These are phyloP conservation scores for Nicotiana benthamiana DNA, from an alignment of 257 asterid genomes.

Conservation along the genomic window DNA sequence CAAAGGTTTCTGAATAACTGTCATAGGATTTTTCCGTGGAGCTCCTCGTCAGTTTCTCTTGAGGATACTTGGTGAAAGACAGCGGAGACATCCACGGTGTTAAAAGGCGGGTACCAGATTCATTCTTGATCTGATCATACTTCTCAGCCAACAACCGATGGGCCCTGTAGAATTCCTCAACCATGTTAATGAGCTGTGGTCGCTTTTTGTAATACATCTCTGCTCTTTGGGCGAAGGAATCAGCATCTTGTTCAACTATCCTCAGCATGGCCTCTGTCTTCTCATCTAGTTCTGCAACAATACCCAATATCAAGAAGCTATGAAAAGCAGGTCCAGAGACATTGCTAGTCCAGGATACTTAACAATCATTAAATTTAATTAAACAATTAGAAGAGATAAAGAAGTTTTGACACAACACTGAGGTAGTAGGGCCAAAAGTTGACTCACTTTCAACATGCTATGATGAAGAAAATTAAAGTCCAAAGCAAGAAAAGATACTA, in stretches of 20 bases:
- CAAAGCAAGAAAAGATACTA: neutral
- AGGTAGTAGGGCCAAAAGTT: neutral
- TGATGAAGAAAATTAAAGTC: neutral
- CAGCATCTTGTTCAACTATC: conserved; percentile 78
- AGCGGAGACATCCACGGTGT: conserved; percentile 45
- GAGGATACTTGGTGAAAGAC: conserved; percentile 30
- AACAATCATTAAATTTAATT: neutral
- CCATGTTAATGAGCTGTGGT: conserved; percentile 80
- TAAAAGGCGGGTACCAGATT: conserved; percentile 41
- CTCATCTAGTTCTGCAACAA: conserved; percentile 51
- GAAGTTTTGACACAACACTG: neutral
- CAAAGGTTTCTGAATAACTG: conserved; percentile 72
- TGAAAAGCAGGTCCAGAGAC: neutral
- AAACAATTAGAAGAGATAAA: neutral
- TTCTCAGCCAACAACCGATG: conserved; percentile 83
- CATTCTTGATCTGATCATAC: conserved; percentile 54
- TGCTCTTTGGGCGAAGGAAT: conserved; percentile 79
- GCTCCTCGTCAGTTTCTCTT: conserved; percentile 35
- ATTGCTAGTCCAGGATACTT: neutral
- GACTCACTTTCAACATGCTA: neutral
- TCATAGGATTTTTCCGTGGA: conserved; percentile 49
- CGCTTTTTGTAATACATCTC: conserved; percentile 87
- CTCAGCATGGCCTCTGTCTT: conserved; percentile 61
- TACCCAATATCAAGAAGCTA: neutral
- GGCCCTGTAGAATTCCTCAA: conserved; percentile 61